A percentile compares a stretch with the other conserved stretches of the same genome.
These are phyloP conservation scores for Evernia prunastri DNA, from an alignment of 495 filamentous ascomycete genomes.

Conservation along the genomic window DNA sequence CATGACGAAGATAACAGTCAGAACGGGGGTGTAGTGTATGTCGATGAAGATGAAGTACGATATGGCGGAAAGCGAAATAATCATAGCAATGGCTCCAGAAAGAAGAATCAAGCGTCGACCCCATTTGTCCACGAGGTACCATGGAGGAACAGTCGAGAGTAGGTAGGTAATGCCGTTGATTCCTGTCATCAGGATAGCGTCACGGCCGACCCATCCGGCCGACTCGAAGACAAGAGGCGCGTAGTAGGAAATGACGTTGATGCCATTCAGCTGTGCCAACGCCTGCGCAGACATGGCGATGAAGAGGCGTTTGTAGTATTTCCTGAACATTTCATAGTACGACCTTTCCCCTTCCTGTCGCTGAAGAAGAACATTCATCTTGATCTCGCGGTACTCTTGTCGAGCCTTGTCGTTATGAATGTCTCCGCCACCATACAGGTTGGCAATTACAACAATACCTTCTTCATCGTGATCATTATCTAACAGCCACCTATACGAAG, in stretches of 20 bases:
- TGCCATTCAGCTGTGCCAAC: constrained; percentile 92
- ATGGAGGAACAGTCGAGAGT: constrained; percentile 84
- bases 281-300: constrained; percentile 99
- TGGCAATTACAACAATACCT: constrained; percentile 95
- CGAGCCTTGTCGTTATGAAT: constrained; percentile 85
- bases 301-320: constrained; percentile 86
- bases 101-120: constrained; percentile 86
- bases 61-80: constrained; percentile 80
- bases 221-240: constrained; percentile 94
- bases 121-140: constrained; percentile 94
- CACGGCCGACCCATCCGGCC: constrained; percentile 84
- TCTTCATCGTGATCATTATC: constrained; percentile 99
- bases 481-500: constrained; percentile 69
- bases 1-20: constrained; percentile 94
- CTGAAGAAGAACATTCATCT: constrained; percentile 89
- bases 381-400: constrained; percentile 96
- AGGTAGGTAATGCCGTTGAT: constrained; percentile 93
- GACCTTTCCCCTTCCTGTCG: constrained; percentile 91
- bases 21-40: constrained; percentile 61
- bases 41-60: constrained; percentile 95
- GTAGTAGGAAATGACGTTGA: constrained; percentile 99
- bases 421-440: constrained; percentile 92
- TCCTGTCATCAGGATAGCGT: constrained; percentile 94
- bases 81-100: constrained; percentile 86
- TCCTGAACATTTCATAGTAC: constrained; percentile 89